A percentile compares a stretch with the other conserved stretches of the same genome.
These are phyloP conservation scores for Apophysomyces sp. DNA, from an alignment of 371 early-diverging fungal species.

Conservation along the genomic window DNA sequence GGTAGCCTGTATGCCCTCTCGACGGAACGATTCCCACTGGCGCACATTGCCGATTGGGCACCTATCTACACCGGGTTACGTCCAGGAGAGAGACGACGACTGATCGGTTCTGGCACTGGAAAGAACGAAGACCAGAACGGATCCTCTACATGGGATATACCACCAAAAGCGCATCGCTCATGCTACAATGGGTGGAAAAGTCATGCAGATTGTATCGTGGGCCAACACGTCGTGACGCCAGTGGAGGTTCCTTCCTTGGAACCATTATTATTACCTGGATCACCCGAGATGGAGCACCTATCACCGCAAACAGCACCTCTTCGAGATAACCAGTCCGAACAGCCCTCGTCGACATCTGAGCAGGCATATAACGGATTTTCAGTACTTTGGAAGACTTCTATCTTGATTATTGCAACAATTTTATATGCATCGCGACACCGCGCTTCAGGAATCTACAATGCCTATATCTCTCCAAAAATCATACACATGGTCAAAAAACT, in stretches of 20 bases:
- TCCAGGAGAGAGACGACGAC: slow-evolving; percentile 29
- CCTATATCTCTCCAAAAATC: slow-evolving; percentile 12
- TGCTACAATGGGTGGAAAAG: slow-evolving; percentile 38
- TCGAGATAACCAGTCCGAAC: too few species aligned
- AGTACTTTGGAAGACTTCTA: slow-evolving; percentile 41
- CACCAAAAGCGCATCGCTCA: slow-evolving; percentile 1
- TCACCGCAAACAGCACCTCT: not conserved
- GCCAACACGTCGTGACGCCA: slow-evolving; percentile 18
- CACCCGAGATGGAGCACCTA: not conserved
- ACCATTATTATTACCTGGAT: not conserved
- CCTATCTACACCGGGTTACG: slow-evolving; percentile 36
- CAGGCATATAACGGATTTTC: too few species aligned
- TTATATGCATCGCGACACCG: slow-evolving; percentile 29
- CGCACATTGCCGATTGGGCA: slow-evolving; percentile 45
- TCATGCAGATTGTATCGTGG: slow-evolving; percentile 36
- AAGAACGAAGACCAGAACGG: slow-evolving; percentile 20
- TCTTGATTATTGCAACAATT: slow-evolving; percentile 17
- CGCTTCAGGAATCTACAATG: slow-evolving; percentile 14
- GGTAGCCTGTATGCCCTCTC: slow-evolving; percentile 63
- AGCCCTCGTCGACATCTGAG: too few species aligned
- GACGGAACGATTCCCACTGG: slow-evolving; percentile 55
- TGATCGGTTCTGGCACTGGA: slow-evolving; percentile 33
- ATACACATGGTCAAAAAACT: not conserved
- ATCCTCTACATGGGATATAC: slow-evolving; percentile 2
- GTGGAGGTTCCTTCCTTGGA: slow-evolving; percentile 4